Evolutionary conservation across 768 basidiomycete genomes (phyloP).

Genomic region (Phylloporus sp.): DNA sequence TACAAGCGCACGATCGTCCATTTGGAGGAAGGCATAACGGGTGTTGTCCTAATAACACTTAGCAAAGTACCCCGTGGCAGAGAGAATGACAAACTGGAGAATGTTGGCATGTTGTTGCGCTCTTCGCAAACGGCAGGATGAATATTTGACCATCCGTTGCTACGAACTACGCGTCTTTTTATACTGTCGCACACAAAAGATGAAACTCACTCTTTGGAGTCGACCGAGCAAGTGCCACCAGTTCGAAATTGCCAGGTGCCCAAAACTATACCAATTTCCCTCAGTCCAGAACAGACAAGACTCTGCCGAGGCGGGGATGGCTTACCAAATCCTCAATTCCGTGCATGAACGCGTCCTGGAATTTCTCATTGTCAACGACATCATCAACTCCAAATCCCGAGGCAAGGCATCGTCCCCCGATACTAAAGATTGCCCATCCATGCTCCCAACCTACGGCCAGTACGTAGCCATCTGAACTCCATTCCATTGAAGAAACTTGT

Average conservation of each 20-base stretch:
- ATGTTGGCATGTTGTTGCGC: slow-evolving; percentile 86
- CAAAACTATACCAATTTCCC: slow-evolving; percentile 60
- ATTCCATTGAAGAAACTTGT: slow-evolving; percentile 64
- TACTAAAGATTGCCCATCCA: slow-evolving; percentile 89
- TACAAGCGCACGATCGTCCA: slow-evolving; percentile 89
- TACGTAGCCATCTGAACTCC: slow-evolving; percentile 95
- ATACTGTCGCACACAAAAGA: neutral
- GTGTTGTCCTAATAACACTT: slow-evolving; percentile 75
- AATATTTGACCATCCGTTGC: slow-evolving; percentile 70
- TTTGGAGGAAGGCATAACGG: slow-evolving; percentile 89
- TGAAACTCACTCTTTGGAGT: slow-evolving; percentile 43
- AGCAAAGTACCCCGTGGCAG: neutral
- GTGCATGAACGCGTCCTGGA: slow-evolving; percentile 82
- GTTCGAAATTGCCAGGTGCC: slow-evolving; percentile 88
- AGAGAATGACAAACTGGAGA: slow-evolving; percentile 60
- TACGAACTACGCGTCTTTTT: slow-evolving; percentile 23
- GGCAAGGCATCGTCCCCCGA: slow-evolving; percentile 81
- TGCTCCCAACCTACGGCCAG: slow-evolving; percentile 87
- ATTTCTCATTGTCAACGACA: slow-evolving; percentile 48
- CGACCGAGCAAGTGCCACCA: slow-evolving; percentile 65
- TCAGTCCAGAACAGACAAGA: slow-evolving; percentile 1
- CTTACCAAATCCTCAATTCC: slow-evolving; percentile 72
- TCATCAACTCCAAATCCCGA: slow-evolving; percentile 72
- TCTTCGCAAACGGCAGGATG: slow-evolving; percentile 89
- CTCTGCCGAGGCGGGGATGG: neutral